Evolutionary conservation across 345 rosid genomes (phyloP).

Genomic region (Mercurialis annua): DNA sequence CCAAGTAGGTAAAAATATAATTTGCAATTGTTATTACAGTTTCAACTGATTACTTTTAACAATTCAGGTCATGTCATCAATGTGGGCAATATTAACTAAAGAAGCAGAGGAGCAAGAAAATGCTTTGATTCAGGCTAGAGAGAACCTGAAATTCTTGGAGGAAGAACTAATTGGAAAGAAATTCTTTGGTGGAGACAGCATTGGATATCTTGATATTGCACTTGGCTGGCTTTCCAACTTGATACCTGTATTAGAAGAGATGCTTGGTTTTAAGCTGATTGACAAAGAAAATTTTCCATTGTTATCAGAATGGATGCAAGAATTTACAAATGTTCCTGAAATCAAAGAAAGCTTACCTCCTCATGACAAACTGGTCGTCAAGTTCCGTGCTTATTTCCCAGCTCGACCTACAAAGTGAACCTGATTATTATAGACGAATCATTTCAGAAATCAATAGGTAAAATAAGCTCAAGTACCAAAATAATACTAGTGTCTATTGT

Average conservation of each 20-base stretch:
- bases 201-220: conserved; percentile 36
- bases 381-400: conserved; percentile 14
- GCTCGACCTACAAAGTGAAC: not conserved
- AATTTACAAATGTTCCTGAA: conserved; percentile 19
- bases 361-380: conserved; percentile 30
- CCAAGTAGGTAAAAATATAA: too few species aligned
- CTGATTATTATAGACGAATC: not conserved
- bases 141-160: conserved; percentile 29
- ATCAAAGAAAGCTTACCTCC: conserved; percentile 38
- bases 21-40: too few species aligned
- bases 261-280: conserved; percentile 19
- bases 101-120: conserved; percentile 29
- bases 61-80: conserved; percentile 24
- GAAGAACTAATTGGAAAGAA: conserved; percentile 38
- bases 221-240: conserved; percentile 37
- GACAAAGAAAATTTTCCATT: conserved; percentile 25
- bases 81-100: conserved; percentile 19
- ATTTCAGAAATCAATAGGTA: not conserved
- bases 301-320: conserved; percentile 28
- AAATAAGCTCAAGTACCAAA: not conserved
- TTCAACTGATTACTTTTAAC: too few species aligned
- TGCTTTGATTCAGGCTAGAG: conserved; percentile 14
- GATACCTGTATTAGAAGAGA: conserved; percentile 25
- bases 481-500: not conserved
- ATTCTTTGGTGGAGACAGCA: conserved; percentile 39